phyloP scores from a whole-genome alignment of 2,329 filamentous ascomycete genomes.

The Orbilia quercus region DNA sequence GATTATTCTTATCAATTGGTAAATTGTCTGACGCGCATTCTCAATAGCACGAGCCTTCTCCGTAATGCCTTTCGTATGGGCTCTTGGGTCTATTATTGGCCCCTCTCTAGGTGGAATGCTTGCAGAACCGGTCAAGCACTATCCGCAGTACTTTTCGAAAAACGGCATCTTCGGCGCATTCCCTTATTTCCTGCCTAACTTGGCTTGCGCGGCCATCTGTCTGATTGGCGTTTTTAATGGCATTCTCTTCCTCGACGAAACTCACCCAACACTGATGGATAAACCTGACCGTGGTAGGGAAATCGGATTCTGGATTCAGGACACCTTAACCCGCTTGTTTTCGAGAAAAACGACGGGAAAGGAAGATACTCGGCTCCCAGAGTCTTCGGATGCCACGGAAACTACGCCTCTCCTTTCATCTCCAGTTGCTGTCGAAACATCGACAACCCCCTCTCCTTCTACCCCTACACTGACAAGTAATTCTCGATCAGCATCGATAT shows the following conservation, averaged over 20 bases:
- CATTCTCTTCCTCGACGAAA: conserved; percentile 91
- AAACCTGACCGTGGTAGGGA: conserved; percentile 80
- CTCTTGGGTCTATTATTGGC: conserved; percentile 76
- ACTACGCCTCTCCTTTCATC: conserved; percentile 61
- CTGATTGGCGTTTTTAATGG: conserved; percentile 80
- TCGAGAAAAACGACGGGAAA: background rate
- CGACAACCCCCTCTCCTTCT: conserved; percentile 60
- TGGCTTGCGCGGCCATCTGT: conserved; percentile 86
- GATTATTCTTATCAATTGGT: conserved; percentile 48
- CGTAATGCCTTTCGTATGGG: conserved; percentile 99
- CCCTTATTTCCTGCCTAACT: conserved; percentile 90
- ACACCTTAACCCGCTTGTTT: conserved; percentile 16
- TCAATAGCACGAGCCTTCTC: conserved; percentile 84
- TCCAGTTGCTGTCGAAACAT: conserved; percentile 60
- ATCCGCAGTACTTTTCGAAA: conserved; percentile 76
- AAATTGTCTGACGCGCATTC: conserved; percentile 57
- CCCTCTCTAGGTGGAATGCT: conserved; percentile 79
- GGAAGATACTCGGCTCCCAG: no score
- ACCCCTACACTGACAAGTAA: background rate
- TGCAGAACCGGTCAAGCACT: conserved; percentile 84
- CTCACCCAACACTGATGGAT: conserved; percentile 83
- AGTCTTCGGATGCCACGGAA: conserved; percentile 26
- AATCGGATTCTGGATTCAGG: conserved; percentile 75
- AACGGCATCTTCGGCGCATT: conserved; percentile 85
- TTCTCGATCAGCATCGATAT: conserved; percentile 17